phyloP scores from a whole-genome alignment of 352 stramenopile species.

The Pythium dissotocum region DNA sequence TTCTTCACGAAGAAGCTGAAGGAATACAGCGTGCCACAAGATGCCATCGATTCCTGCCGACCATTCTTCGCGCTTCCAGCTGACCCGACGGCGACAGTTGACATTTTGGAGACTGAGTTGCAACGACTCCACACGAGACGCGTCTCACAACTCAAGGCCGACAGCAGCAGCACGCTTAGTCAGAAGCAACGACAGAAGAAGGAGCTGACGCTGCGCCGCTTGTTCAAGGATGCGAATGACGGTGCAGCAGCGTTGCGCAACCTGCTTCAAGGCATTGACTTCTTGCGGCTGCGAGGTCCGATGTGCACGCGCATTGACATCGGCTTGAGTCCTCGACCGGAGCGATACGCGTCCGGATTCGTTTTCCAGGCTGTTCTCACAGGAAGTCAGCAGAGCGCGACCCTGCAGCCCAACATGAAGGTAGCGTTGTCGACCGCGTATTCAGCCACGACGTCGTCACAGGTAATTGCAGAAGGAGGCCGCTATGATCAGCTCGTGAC shows the following conservation, averaged over 20 bases:
- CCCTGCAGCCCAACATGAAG: slow-evolving; percentile 11
- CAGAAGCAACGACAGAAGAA: slow-evolving; percentile 69
- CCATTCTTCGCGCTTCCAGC: slow-evolving; percentile 79
- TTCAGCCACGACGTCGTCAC: slow-evolving; percentile 41
- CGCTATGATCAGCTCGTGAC: slow-evolving; percentile 83
- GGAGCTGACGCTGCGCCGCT: slow-evolving; percentile 54
- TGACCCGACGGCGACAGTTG: slow-evolving; percentile 56
- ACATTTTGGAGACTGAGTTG: slow-evolving; percentile 67
- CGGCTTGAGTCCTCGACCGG: slow-evolving; percentile 69
- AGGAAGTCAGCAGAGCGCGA: slow-evolving; percentile 17
- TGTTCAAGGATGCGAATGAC: slow-evolving; percentile 74
- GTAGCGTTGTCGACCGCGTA: slow-evolving; percentile 29
- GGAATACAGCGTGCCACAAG: slow-evolving; percentile 50
- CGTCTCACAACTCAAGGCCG: slow-evolving; percentile 29
- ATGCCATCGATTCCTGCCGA: slow-evolving; percentile 56
- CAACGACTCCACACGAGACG: slow-evolving; percentile 61
- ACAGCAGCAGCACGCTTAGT: not conserved
- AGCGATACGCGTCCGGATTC: slow-evolving; percentile 79
- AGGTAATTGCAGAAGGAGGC: slow-evolving; percentile 82
- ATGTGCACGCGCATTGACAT: slow-evolving; percentile 75
- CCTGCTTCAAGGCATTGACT: slow-evolving; percentile 75
- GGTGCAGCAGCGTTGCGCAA: slow-evolving; percentile 60
- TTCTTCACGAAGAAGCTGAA: slow-evolving; percentile 74
- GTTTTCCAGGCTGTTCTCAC: slow-evolving; percentile 84
- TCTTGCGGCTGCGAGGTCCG: slow-evolving; percentile 53